Evolutionary conservation across 2,329 filamentous ascomycete species (phyloP).

Genomic region (Cryphonectria carpinicola): DNA sequence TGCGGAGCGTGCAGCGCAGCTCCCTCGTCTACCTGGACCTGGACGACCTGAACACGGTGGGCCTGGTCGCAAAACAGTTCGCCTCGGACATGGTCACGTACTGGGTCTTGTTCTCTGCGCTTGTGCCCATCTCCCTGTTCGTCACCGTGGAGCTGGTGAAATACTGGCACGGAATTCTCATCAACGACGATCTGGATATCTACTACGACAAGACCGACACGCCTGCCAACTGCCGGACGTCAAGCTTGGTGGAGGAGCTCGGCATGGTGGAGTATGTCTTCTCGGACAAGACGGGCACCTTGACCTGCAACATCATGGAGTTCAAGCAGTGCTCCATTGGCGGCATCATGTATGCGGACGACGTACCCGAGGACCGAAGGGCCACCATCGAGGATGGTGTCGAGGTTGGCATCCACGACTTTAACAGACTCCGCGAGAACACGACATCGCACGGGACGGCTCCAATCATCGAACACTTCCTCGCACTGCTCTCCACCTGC

Average conservation of each 20-base stretch:
- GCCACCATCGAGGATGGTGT: conserved; percentile 77
- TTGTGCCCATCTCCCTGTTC: conserved; percentile 97
- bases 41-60: conserved; percentile 58
- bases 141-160: conserved; percentile 98
- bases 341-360: conserved; percentile 91
- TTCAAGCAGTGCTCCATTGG: conserved; percentile 94
- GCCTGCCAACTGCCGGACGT: conserved; percentile 92
- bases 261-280: conserved; percentile 99
- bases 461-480: conserved; percentile 73
- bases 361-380: conserved; percentile 87
- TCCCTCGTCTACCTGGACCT: conserved; percentile 77
- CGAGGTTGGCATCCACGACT: conserved; percentile 82
- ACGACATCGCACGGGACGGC: conserved; percentile 59
- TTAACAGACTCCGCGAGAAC: conserved; percentile 75
- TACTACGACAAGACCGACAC: conserved; percentile 97
- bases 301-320: conserved; percentile 99
- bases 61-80: conserved; percentile 72
- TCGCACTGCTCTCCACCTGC: conserved; percentile 84
- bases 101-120: conserved; percentile 95
- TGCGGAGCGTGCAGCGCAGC: conserved; percentile 65
- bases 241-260: conserved; percentile 92
- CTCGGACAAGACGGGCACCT: conserved; percentile 94
- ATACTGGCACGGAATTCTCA: conserved; percentile 96
- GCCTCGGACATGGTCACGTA: conserved; percentile 96
- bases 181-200: conserved; percentile 96